Evolutionary conservation across 2,329 filamentous ascomycete genomes (phyloP), one percentile per base, ranked within the genome.

Genomic region (Xylariaceae sp.): DNA sequence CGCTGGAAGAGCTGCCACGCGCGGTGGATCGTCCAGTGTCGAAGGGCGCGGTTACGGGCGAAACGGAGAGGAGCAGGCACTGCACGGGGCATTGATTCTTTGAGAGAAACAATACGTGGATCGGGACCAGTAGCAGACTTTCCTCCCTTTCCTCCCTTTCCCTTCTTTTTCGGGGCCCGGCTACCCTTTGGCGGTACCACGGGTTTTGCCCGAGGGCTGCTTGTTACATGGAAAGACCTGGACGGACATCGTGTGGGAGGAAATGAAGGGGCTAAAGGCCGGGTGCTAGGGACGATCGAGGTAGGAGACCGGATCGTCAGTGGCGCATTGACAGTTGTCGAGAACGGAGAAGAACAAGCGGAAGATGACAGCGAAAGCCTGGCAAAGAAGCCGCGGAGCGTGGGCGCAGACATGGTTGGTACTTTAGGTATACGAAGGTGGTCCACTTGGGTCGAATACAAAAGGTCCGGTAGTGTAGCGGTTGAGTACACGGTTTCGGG

Each of bases 21-120:
- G 65, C 94, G 91, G 78, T 97, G 91, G 72, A 99, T 97, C 50
- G 94, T 97, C 94, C 94, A 99, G 79, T 99, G 94, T 46, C 94
- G 89, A 61, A 99, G 84, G 72, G 85, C 82, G 54, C 94, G 86
- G 72, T 87, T 88, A 64, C 92, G 90, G 41, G 84, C 90, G 81
- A 97, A 91, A 65, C 90, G 87, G 61, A 99, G 82, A 0, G 94
- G 91, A 0, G 81, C 74, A 4, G 80, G 80, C 0, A 77, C 74
- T n/a, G 69, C 70, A 32, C 76, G 75, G 62, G 77, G 77, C 70
- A 78, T 76, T 59, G 77, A 76, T 50, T 72, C 66, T 55, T 72
- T 73, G 55, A 80, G 71, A 55, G 73, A 75, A 48, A 68, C 60
- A 64, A 80, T 73, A 60, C 74, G 73, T n/a, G 63, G 60, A 63